These are phyloP conservation scores for Yamagishiella unicocca DNA, from an alignment of 139 green algal species.

Conservation along the genomic window DNA sequence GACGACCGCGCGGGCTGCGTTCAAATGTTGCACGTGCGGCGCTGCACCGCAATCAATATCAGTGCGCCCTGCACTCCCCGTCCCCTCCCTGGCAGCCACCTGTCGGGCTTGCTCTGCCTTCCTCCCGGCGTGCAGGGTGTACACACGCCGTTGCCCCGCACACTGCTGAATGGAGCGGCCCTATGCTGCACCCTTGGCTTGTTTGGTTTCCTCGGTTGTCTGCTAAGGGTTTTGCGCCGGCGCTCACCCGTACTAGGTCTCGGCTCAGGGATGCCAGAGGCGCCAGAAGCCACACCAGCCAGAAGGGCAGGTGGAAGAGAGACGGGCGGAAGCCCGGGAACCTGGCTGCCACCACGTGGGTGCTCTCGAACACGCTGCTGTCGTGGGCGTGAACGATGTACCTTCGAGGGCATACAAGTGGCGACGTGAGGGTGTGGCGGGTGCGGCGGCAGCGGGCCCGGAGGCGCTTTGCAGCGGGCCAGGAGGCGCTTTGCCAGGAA, in stretches of 20 bases:
- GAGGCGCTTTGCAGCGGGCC: too few relatives aligned
- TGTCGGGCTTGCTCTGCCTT: too few relatives aligned
- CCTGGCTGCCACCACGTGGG: not conserved
- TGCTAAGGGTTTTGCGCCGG: not conserved
- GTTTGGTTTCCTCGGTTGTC: not conserved
- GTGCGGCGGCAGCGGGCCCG: not conserved
- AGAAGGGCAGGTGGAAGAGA: not conserved
- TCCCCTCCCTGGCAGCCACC: too few relatives aligned
- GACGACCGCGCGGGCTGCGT: too few relatives aligned
- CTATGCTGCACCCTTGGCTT: not conserved
- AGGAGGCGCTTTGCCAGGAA: too few relatives aligned
- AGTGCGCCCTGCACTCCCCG: too few relatives aligned
- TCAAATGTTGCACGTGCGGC: too few relatives aligned
- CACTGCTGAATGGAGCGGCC: not conserved
- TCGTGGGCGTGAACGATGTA: conserved; percentile 10
- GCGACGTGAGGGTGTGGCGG: not conserved
- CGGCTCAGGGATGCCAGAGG: not conserved
- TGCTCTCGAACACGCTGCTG: not conserved
- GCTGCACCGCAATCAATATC: too few relatives aligned
- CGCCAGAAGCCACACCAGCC: not conserved
- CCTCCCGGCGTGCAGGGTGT: not conserved
- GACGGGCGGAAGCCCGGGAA: not conserved
- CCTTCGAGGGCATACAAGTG: not conserved
- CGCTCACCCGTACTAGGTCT: not conserved
- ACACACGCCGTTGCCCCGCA: not conserved